These are phyloP conservation scores for Vigna nakashimae DNA, from an alignment of 306 rosid species.

Conservation along the genomic window DNA sequence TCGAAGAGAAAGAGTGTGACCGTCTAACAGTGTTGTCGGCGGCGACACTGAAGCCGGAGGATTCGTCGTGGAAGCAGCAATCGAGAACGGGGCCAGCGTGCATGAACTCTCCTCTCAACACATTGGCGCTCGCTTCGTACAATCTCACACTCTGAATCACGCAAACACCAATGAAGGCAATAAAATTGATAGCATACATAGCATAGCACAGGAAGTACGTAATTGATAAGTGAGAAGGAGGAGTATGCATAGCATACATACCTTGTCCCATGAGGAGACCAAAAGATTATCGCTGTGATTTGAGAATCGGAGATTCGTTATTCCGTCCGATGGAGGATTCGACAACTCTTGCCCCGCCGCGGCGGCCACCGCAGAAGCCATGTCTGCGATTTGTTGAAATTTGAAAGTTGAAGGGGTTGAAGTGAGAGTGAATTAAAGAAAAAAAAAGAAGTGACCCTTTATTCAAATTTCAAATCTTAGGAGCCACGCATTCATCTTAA, in stretches of 20 bases:
- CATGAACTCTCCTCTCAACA: conserved; percentile 81
- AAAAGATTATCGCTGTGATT: conserved; percentile 87
- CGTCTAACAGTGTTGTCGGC: conserved; percentile 85
- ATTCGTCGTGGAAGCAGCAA: conserved; percentile 95
- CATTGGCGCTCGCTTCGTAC: conserved; percentile 87
- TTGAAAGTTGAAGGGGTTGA: background rate
- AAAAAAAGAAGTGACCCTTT: background rate
- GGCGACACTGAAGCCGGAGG: conserved; percentile 86
- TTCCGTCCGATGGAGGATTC: conserved; percentile 87
- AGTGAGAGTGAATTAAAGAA: no score
- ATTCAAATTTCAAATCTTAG: background rate
- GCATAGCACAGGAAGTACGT: no score
- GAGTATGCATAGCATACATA: conserved; percentile 26
- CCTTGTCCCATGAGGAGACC: conserved; percentile 99
- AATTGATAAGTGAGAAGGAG: background rate
- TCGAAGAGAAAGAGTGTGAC: conserved; percentile 7
- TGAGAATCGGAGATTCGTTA: conserved; percentile 91
- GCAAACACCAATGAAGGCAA: background rate
- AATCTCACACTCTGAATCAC: conserved; percentile 64
- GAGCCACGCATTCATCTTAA: no score
- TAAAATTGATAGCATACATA: no score
- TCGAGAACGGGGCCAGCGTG: conserved; percentile 91
- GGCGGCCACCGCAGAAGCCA: conserved; percentile 44
- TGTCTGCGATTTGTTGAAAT: background rate
- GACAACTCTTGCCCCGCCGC: conserved; percentile 79